Percentiles rank a stretch among this genome's conserved stretches.
Conservation (phyloP, 208 protist species). For the Leishmania lainsoni region DNA sequence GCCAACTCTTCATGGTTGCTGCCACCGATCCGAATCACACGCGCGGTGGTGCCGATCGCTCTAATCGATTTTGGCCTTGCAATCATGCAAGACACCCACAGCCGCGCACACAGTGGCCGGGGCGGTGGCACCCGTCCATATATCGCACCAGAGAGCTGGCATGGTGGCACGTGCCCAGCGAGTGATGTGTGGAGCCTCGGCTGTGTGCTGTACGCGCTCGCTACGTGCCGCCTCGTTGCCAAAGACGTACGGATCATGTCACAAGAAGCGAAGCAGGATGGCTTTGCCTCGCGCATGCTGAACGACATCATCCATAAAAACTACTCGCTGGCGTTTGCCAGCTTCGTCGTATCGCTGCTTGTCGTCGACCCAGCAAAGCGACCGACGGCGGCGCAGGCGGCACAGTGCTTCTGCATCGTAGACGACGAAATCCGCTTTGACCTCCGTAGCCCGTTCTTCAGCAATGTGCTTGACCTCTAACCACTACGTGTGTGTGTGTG, state of each 20-base stretch:
- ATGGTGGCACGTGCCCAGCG: constrained; percentile 58
- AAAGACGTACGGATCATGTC: constrained; percentile 77
- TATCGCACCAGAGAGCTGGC: constrained; percentile 83
- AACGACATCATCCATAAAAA: constrained; percentile 59
- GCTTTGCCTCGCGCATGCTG: constrained; percentile 70
- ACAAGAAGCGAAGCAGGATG: constrained; percentile 58
- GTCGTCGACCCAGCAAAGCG: constrained; percentile 66
- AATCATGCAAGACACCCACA: constrained; percentile 45
- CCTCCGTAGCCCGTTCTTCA: constrained; percentile 64
- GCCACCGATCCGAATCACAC: constrained; percentile 37
- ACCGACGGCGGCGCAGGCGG: constrained; percentile 61
- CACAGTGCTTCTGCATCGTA: constrained; percentile 56
- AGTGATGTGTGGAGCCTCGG: constrained; percentile 87
- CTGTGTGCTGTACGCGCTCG: constrained; percentile 87
- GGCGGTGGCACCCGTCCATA: constrained; percentile 81
- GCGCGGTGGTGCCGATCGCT: constrained; percentile 70
- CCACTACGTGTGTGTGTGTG: too few relatives aligned
- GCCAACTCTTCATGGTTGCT: neutral
- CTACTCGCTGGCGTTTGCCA: constrained; percentile 77
- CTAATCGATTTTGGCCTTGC: constrained; percentile 88
- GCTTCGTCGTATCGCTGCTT: constrained; percentile 80
- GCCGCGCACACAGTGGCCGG: constrained; percentile 18
- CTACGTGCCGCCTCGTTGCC: constrained; percentile 61
- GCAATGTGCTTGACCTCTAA: constrained; percentile 71
- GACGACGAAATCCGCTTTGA: constrained; percentile 61